A percentile compares a stretch with the other conserved stretches of the same genome.
These are phyloP conservation scores for Clohesyomyces aquaticus DNA, from an alignment of 495 filamentous ascomycete species.

Conservation along the genomic window DNA sequence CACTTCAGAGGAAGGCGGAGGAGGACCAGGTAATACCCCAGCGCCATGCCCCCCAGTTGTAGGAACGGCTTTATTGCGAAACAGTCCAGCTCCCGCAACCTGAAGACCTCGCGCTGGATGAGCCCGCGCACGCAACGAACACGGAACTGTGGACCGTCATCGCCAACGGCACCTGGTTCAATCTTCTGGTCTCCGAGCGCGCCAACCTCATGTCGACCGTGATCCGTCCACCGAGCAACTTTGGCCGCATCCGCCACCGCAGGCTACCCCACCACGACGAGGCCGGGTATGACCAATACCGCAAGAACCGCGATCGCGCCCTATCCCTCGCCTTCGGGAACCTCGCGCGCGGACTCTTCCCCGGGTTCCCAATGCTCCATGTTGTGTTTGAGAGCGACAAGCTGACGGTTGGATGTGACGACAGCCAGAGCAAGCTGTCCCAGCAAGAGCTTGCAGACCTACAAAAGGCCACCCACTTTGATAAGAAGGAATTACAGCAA, in stretches of 20 bases:
- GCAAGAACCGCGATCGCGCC: conserved; percentile 7
- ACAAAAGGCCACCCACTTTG: conserved; percentile 94
- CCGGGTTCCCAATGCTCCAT: conserved; percentile 12
- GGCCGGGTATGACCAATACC: conserved; percentile 25
- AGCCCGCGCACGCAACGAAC: conserved; percentile 5
- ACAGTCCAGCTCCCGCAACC: conserved; percentile 1
- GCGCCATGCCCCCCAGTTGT: conserved; percentile 1
- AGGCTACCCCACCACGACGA: conserved; percentile 30
- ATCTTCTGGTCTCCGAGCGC: conserved; percentile 16
- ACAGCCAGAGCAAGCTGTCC: conserved; percentile 74
- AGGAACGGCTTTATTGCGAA: neutral
- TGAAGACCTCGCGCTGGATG: conserved; percentile 4
- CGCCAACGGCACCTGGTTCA: too few species aligned
- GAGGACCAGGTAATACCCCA: neutral
- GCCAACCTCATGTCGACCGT: too few species aligned
- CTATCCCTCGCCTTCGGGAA: conserved; percentile 14
- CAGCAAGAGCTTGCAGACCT: conserved; percentile 92
- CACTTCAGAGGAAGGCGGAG: neutral
- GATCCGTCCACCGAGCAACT: conserved; percentile 20
- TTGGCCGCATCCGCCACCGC: conserved; percentile 27
- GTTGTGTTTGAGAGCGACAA: conserved; percentile 6
- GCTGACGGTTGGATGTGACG: conserved; percentile 30
- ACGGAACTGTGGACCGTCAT: neutral
- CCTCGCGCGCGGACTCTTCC: conserved; percentile 11
- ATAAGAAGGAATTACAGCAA: conserved; percentile 99